Percentiles rank a stretch among this genome's conserved stretches.
Evolutionary conservation across 805 yeast species (phyloP).

Genomic region (Groenewaldozyma salmanticensis): DNA sequence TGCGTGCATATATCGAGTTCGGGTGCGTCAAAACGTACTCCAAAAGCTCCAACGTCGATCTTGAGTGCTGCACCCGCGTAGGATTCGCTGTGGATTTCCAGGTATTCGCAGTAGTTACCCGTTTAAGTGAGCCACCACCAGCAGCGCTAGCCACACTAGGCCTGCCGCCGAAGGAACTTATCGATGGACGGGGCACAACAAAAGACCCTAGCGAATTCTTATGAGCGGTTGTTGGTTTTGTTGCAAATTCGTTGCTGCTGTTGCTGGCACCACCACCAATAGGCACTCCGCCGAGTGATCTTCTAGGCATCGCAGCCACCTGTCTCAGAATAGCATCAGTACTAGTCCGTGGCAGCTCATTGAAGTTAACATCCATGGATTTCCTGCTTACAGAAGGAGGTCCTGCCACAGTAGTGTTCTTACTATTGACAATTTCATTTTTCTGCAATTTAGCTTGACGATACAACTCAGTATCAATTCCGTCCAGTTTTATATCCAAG

Average conservation of each 20-base stretch:
- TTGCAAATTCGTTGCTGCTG: no score
- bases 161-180: slow-evolving; percentile 37
- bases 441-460: background rate
- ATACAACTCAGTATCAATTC: slow-evolving; percentile 13
- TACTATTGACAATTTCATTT: background rate
- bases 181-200: background rate
- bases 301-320: slow-evolving; percentile 20
- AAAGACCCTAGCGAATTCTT: no score
- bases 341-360: slow-evolving; percentile 9
- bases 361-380: background rate
- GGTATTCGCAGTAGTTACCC: slow-evolving; percentile 6
- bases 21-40: slow-evolving; percentile 66
- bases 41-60: slow-evolving; percentile 57
- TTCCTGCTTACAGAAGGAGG: background rate
- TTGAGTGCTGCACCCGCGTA: slow-evolving; percentile 30
- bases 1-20: slow-evolving; percentile 53
- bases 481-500: slow-evolving; percentile 37
- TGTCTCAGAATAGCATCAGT: slow-evolving; percentile 17
- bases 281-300: slow-evolving; percentile 3
- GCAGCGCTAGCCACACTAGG: slow-evolving; percentile 36
- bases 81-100: slow-evolving; percentile 48
- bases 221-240: no score
- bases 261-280: slow-evolving; percentile 6
- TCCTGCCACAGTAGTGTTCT: background rate
- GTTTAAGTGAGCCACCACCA: slow-evolving; percentile 24